Percentiles rank a stretch among this genome's conserved stretches.
These are phyloP conservation scores for Citrus sinensis DNA, from an alignment of 345 rosid genomes.

Conservation along the genomic window DVS_A1.0 CM039165.1:33044001-33044500, in stretches of 20 bases:
- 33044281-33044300: slow-evolving; percentile 93
- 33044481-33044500: slow-evolving; percentile 57
- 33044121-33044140: background rate
- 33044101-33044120: background rate
- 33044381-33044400: slow-evolving; percentile 78
- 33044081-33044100: background rate
- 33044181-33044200: slow-evolving; percentile 64
- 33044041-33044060: background rate
- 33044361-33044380: slow-evolving; percentile 93
- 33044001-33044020: no score
- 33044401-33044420: slow-evolving; percentile 88
- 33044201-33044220: slow-evolving; percentile 83
- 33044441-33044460: slow-evolving; percentile 81
- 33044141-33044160: slow-evolving; percentile 4
- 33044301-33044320: slow-evolving; percentile 92
- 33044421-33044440: slow-evolving; percentile 87
- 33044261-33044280: slow-evolving; percentile 93
- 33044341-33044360: slow-evolving; percentile 96
- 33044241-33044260: slow-evolving; percentile 98
- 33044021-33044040: no score
- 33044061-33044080: background rate
- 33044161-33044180: background rate
- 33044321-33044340: slow-evolving; percentile 67
- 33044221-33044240: slow-evolving; percentile 98
- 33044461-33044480: slow-evolving; percentile 92